These are phyloP conservation scores for Theileria sp. DNA, from an alignment of 169 alveolate species.

Conservation along the genomic window DNA sequence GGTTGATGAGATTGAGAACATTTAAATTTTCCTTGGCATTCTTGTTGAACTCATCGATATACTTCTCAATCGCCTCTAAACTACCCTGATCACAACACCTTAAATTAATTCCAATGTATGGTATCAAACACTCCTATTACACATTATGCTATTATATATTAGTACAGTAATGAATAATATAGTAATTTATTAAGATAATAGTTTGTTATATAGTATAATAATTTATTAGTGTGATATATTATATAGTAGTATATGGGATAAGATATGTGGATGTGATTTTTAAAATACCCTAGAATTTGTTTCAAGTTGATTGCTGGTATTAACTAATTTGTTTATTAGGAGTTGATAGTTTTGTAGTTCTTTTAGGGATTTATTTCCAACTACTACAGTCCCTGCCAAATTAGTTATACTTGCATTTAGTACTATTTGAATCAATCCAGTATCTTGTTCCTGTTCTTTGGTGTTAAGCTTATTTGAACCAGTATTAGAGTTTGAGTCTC, in stretches of 20 bases:
- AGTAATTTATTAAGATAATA: too few species aligned
- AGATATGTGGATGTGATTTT: not conserved
- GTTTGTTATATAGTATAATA: not conserved
- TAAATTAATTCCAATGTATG: constrained; percentile 72
- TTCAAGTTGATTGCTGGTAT: not conserved
- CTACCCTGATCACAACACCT: constrained; percentile 87
- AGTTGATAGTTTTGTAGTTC: constrained; percentile 1
- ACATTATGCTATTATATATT: not conserved
- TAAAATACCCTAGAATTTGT: not conserved
- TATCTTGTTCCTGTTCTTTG: not conserved
- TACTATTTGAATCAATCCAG: not conserved
- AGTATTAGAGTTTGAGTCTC: constrained; percentile 2
- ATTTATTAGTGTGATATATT: not conserved
- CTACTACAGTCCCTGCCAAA: constrained; percentile 4
- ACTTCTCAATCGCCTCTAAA: constrained; percentile 82
- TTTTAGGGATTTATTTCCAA: constrained; percentile 8
- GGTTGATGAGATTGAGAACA: constrained; percentile 37
- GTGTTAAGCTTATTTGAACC: not conserved
- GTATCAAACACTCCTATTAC: constrained; percentile 20
- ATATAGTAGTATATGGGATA: not conserved
- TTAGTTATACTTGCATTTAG: not conserved
- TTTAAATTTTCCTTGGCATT: constrained; percentile 36
- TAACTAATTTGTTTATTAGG: constrained; percentile 1
- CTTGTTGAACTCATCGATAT: constrained; percentile 67
- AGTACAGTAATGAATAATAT: not conserved